Base-by-base conservation (phyloP, 2,329 filamentous ascomycete species). In the Colletotrichum abscissum region DNA sequence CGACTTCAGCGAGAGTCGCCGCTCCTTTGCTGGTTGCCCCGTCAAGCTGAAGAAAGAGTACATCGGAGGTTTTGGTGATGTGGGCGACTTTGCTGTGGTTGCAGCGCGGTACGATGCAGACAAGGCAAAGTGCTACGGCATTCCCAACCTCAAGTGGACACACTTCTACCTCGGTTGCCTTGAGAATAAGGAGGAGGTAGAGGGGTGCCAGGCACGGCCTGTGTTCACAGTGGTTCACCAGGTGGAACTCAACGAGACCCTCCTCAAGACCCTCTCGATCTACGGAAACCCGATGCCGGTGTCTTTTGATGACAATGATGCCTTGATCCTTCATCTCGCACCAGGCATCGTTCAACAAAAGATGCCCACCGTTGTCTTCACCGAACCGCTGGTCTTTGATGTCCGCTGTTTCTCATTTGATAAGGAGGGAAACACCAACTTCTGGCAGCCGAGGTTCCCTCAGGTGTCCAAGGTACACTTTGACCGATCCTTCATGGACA, bases 31-130 rank as follows among this genome's bases (percentile, higher is more conserved):
- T 3, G 85, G 85, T 16, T 86, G 84, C 69, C 93, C 91, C 79
- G 94, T 98, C 78, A 98, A 98, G 82, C 82, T 98, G 55, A 98
- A 98, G 81, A 95, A 95, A 78, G 94, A 97, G 78, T 97, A 97
- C 77, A 67, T 97, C 49, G 87, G 88, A 30, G 91, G 91, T 3
- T 90, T 96, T 79, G 94, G 95, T 1, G 95, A 97, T 73, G 90
- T 95, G 35, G 93, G 93, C 11, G 95, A 98, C 80, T 94, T 98
- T 79, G 92, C 93, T 2, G 87, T 96, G 1, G 85, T 98, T 3
- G 95, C 94, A 0, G 95, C 91, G 6, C 90, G 90, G 22, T 95
- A 93, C 76, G 89, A 95, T 76, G 84, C 92, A 3, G 84, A 87
- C 63, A 89, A 91, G 74, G 93, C 92, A 8, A 86, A 86, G 58